A percentile compares a stretch with the other conserved stretches of the same genome.
Conservation (phyloP, 345 rosid genomes). For the Gossypium thurberi region DNA sequence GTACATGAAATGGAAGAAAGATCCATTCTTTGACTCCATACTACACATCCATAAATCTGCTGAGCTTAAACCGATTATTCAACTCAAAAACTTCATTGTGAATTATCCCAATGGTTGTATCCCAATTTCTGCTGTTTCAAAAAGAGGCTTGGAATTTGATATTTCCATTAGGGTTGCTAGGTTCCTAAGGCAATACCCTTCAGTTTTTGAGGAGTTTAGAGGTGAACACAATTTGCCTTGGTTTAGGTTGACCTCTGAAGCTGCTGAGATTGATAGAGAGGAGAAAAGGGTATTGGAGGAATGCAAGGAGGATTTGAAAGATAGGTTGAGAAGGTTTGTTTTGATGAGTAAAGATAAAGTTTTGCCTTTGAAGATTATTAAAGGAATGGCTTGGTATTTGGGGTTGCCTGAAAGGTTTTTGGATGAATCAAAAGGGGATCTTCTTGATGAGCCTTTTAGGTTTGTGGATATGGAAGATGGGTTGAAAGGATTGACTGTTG, state of each 20-base stretch:
- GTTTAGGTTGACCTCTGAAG: conserved; percentile 75
- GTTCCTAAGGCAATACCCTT: conserved; percentile 65
- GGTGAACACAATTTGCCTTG: conserved; percentile 74
- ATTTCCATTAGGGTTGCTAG: conserved; percentile 61
- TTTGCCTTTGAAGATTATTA: conserved; percentile 65
- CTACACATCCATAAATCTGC: conserved; percentile 60
- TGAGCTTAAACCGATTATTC: conserved; percentile 56
- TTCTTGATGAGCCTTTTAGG: conserved; percentile 44
- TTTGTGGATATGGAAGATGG: conserved; percentile 73
- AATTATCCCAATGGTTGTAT: conserved; percentile 46
- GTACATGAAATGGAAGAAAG: conserved; percentile 92
- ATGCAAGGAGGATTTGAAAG: conserved; percentile 43
- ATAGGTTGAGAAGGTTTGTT: conserved; percentile 55
- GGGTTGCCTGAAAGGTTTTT: conserved; percentile 67
- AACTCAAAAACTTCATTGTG: conserved; percentile 57
- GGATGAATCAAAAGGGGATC: conserved; percentile 22
- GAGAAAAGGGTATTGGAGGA: conserved; percentile 44
- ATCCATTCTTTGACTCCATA: conserved; percentile 55
- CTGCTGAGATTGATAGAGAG: conserved; percentile 49
- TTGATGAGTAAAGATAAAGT: conserved; percentile 62
- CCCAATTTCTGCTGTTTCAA: conserved; percentile 70
- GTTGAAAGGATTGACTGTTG: conserved; percentile 53
- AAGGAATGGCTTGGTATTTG: conserved; percentile 83
- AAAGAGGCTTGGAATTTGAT: conserved; percentile 58
- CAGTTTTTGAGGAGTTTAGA: conserved; percentile 68